phyloP scores from a whole-genome alignment of 225 moss, liverwort and hornwort genomes.

The Sphagnum tenellum region DNA sequence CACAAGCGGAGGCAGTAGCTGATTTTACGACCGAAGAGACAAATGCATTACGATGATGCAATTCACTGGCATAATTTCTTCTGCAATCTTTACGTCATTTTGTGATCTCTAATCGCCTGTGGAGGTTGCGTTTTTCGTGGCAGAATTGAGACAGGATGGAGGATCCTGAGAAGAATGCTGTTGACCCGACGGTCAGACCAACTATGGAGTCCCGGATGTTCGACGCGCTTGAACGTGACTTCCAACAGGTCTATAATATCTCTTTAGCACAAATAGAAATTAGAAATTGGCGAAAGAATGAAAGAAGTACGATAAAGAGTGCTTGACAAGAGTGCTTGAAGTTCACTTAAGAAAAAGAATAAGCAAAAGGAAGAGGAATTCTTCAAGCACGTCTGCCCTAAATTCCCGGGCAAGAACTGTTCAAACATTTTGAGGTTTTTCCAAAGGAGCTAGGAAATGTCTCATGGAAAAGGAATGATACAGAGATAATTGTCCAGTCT shows the following conservation, averaged over 20 bases:
- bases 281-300: neutral
- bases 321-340: neutral
- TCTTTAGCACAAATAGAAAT: neutral
- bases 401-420: neutral
- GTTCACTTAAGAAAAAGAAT: neutral
- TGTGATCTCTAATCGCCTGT: no score
- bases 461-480: no score
- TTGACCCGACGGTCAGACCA: neutral
- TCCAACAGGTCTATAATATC: conserved; percentile 18
- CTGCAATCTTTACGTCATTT: no score
- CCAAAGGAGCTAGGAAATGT: no score
- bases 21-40: no score
- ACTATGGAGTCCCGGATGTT: conserved; percentile 26
- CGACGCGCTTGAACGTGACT: conserved; percentile 28
- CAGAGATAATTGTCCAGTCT: no score
- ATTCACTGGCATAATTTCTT: no score
- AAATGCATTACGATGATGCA: no score
- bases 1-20: no score
- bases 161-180: conserved; percentile 6
- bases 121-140: no score
- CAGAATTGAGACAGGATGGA: no score
- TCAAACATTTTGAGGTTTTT: neutral
- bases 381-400: neutral
- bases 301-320: neutral
- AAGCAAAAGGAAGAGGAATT: neutral